A percentile compares a stretch with the other conserved stretches of the same genome.
phyloP scores from a whole-genome alignment of 1,139 yeast species.

The Magnusiomyces paraingens region DNA sequence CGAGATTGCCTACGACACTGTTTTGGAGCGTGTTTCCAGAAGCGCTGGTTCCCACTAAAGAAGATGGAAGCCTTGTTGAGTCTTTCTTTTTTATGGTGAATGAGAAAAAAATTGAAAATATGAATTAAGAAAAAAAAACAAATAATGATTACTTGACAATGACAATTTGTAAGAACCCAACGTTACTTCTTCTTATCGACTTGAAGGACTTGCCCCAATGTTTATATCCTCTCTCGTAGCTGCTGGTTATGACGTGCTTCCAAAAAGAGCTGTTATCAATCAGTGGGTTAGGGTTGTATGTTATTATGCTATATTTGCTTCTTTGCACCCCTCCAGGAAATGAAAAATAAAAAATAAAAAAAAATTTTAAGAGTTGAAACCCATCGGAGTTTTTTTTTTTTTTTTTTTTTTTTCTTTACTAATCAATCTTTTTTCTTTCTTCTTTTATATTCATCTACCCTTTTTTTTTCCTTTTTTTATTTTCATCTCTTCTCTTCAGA shows the following conservation, averaged over 20 bases:
- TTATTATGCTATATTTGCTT: no score
- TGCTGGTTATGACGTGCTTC: background rate
- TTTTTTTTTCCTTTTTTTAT: background rate
- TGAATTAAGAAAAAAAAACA: background rate
- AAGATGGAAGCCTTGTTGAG: background rate
- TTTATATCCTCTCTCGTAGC: no score
- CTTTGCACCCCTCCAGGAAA: background rate
- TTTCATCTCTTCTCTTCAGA: background rate
- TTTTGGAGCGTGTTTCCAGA: slow-evolving; percentile 82
- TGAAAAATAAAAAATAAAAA: background rate
- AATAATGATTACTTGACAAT: background rate
- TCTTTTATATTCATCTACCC: background rate
- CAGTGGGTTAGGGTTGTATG: no score
- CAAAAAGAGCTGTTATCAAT: background rate
- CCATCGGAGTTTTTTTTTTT: background rate
- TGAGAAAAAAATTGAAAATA: background rate
- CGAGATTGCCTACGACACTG: slow-evolving; percentile 91
- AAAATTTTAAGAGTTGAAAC: background rate
- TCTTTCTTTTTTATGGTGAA: background rate
- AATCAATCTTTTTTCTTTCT: background rate
- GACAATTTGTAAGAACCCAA: no score
- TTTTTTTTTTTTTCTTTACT: background rate
- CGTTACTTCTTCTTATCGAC: no score
- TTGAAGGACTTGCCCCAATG: no score
- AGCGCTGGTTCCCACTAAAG: slow-evolving; percentile 60